Evolutionary conservation across 768 basidiomycete species (phyloP), one percentile per base, ranked within the genome.

Genomic region (Boletus coccyginus): DNA sequence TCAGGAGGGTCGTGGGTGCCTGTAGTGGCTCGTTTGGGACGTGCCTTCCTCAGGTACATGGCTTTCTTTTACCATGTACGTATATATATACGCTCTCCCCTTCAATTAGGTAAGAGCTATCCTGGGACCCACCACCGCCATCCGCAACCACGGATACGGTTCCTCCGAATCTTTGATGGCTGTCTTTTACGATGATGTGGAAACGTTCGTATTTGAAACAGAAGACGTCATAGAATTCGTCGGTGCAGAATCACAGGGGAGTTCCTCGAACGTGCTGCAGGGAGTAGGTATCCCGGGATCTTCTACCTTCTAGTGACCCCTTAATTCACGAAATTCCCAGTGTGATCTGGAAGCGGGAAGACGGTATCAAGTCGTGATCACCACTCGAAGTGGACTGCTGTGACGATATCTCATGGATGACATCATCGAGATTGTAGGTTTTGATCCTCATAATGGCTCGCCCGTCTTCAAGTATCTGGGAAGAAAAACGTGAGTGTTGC

Each of bases 361-460:
- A 24, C 47, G 24, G 3, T 61, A 63, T 41, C 47, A 57, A 17
- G 13, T 58, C 6, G 51, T 56, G 13, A 0, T 65, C 7, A 65
- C 60, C 17, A 65, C 63, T 7, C 50, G 50, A 35, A 53, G 57
- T 5, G 63, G 63, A 7, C n/a, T n/a, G n/a, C 41, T 59, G 21
- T 64, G 60, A 63, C 36, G 62, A 14, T 61, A 65, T 32, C 39
- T 46, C 7, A 24, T 65, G 11, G 59, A 58, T 36, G 64, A 62
- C 33, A 39, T 65, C 24, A 43, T 64, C 8, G 51, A 58, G 29
- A 40, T 64, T 14, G 11, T 56, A 5, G 64, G 63, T 5, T 64
- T 64, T 35, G 60, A 42, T 17, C 53, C 54, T 10, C 33, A 44
- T 6, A 53, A 48, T 13, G 54, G 59, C 10, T 50, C 56, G 1